A percentile compares a stretch with the other conserved stretches of the same genome.
These are phyloP conservation scores for Melampsora medusae DNA, from an alignment of 1,284 basidiomycete species.

Conservation along the genomic window DNA sequence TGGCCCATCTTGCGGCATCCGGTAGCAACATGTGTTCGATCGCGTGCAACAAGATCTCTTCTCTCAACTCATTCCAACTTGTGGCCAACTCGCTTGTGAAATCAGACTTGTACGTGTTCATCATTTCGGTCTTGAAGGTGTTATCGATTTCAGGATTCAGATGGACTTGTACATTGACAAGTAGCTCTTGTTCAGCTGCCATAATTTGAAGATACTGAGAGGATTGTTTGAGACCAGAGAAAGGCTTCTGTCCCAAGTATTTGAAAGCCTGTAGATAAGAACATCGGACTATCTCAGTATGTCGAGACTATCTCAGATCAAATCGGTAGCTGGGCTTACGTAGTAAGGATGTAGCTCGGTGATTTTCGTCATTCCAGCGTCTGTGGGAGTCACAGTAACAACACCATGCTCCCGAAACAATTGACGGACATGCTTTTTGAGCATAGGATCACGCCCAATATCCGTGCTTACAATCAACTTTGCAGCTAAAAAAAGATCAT, in stretches of 20 bases:
- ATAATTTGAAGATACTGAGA: conserved; percentile 89
- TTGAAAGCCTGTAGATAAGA: conserved; percentile 76
- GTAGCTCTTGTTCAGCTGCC: conserved; percentile 79
- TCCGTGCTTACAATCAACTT: conserved; percentile 85
- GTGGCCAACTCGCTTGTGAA: conserved; percentile 78
- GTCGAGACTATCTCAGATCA: background rate
- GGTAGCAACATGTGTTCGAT: conserved; percentile 78
- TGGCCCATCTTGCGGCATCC: conserved; percentile 76
- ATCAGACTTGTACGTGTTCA: conserved; percentile 78
- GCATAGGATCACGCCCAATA: conserved; percentile 84
- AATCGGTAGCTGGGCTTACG: conserved; percentile 57
- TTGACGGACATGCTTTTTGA: conserved; percentile 75
- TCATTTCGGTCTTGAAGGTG: conserved; percentile 70
- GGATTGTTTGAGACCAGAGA: conserved; percentile 67
- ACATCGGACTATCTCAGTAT: background rate
- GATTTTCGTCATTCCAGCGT: conserved; percentile 84
- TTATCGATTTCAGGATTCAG: conserved; percentile 67
- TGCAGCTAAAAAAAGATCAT: conserved; percentile 59
- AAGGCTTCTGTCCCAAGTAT: conserved; percentile 80
- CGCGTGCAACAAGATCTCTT: conserved; percentile 73
- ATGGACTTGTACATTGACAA: conserved; percentile 74
- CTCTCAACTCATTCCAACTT: conserved; percentile 89
- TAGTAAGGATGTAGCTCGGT: conserved; percentile 84
- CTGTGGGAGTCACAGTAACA: conserved; percentile 83
- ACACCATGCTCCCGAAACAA: conserved; percentile 73